Percentiles rank a stretch among this genome's conserved stretches.
These are phyloP conservation scores for Escallonia herrerae DNA, from an alignment of 129 eudicot species.

Conservation along the genomic window DNA sequence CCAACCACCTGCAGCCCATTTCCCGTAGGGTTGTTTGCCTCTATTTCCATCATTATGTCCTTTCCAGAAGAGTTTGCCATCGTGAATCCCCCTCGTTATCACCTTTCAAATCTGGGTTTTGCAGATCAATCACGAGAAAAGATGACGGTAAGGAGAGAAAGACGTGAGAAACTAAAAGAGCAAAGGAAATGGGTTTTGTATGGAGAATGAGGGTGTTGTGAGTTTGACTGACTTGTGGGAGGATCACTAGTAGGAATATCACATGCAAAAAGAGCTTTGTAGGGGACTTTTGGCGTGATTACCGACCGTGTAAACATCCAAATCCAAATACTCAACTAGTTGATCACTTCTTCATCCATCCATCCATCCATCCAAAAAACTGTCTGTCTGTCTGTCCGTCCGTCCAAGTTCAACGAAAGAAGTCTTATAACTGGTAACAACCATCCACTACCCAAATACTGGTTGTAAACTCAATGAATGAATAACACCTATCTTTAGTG, in stretches of 20 bases:
- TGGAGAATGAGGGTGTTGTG: conserved; percentile 30
- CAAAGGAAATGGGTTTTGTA: conserved; percentile 38
- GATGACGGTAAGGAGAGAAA: conserved; percentile 2
- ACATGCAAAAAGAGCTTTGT: conserved; percentile 10
- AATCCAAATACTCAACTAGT: not conserved
- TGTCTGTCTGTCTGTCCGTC: too few relatives aligned
- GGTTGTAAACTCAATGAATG: not conserved
- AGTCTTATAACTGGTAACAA: conserved; percentile 3
- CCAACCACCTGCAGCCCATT: conserved; percentile 25
- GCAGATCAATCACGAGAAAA: not conserved
- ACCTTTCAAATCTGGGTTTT: not conserved
- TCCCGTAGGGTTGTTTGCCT: conserved; percentile 30
- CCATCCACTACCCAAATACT: not conserved
- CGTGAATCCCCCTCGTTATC: not conserved
- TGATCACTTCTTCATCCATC: not conserved
- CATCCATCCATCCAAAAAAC: not conserved
- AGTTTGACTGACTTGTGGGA: conserved; percentile 21
- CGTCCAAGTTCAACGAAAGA: not conserved
- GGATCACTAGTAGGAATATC: not conserved
- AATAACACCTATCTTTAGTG: not conserved
- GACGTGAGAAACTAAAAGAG: conserved; percentile 19
- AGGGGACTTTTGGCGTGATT: not conserved
- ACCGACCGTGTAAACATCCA: not conserved
- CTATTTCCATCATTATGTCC: conserved; percentile 68
- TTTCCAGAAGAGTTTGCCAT: conserved; percentile 25